Evolutionary conservation across 306 rosid genomes (phyloP).

Genomic region (Fagus sylvatica): DNA sequence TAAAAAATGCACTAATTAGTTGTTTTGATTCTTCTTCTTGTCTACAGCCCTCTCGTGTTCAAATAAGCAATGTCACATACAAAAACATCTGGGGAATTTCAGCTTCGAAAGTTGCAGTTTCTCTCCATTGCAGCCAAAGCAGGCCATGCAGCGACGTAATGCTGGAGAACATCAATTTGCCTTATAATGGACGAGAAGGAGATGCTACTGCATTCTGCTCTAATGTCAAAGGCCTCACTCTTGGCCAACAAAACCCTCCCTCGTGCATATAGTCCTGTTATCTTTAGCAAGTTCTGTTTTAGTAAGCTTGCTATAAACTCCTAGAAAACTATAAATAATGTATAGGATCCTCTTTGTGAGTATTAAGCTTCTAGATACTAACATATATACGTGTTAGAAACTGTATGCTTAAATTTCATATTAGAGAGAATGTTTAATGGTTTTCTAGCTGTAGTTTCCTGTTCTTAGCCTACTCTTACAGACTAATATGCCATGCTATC

Average conservation of each 20-base stretch:
- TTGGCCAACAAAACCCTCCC: conserved; percentile 53
- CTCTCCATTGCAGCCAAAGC: conserved; percentile 44
- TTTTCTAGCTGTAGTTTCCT: too few species aligned
- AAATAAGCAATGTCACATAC: conserved; percentile 53
- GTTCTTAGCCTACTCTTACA: too few species aligned
- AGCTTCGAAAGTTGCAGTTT: conserved; percentile 32
- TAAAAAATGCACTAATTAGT: background rate
- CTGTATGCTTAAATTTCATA: too few species aligned
- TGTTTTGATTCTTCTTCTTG: background rate
- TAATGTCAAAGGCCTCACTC: conserved; percentile 37
- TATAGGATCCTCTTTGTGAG: too few species aligned
- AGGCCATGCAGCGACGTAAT: conserved; percentile 50
- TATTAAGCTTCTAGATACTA: too few species aligned
- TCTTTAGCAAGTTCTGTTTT: too few species aligned
- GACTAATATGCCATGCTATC: too few species aligned
- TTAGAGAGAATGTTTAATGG: too few species aligned
- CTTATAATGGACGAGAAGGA: background rate
- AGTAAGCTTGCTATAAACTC: too few species aligned
- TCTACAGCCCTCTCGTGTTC: conserved; percentile 46
- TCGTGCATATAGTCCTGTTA: conserved; percentile 31
- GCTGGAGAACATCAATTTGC: conserved; percentile 38
- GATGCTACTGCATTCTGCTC: conserved; percentile 21
- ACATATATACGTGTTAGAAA: too few species aligned
- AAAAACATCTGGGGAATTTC: conserved; percentile 55
- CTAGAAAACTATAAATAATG: too few species aligned